These are phyloP conservation scores for Cladophialophora carrionii DNA, from an alignment of 2,329 filamentous ascomycete species.

Conservation along the genomic window DNA sequence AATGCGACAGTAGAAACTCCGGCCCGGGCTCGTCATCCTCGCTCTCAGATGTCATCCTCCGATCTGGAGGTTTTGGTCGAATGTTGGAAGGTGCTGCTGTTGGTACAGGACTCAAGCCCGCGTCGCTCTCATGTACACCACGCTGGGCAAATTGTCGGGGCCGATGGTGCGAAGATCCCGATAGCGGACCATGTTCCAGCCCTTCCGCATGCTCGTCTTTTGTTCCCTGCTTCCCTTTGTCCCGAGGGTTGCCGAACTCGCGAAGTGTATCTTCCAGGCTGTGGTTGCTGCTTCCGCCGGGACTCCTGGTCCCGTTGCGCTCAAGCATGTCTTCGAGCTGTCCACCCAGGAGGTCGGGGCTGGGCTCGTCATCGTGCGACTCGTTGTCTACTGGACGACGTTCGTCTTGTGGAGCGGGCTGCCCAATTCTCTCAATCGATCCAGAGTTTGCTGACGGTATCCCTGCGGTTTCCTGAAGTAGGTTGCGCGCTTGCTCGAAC, in stretches of 20 bases:
- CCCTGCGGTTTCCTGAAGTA: slow-evolving; percentile 39
- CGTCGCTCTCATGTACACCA: neutral
- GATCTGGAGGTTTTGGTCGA: slow-evolving; percentile 11
- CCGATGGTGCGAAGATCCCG: neutral
- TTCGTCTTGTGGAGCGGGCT: slow-evolving; percentile 8
- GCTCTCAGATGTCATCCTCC: slow-evolving; percentile 30
- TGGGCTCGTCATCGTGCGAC: slow-evolving; percentile 17
- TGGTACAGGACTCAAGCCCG: neutral
- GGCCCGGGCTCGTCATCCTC: slow-evolving; percentile 39
- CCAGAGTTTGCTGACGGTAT: slow-evolving; percentile 2
- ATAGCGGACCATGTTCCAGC: neutral
- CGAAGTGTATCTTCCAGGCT: slow-evolving; percentile 37
- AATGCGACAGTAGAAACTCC: slow-evolving; percentile 39
- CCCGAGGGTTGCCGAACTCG: slow-evolving; percentile 25
- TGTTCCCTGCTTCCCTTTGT: slow-evolving; percentile 20
- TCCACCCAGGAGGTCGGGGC: slow-evolving; percentile 23
- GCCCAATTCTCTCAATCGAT: neutral
- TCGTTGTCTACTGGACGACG: slow-evolving; percentile 16
- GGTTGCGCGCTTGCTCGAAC: slow-evolving; percentile 46
- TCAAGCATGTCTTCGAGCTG: slow-evolving; percentile 4
- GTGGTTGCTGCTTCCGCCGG: slow-evolving; percentile 33
- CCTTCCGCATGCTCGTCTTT: neutral
- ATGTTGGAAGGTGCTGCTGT: neutral
- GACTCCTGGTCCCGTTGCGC: slow-evolving; percentile 15
- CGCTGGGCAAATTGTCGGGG: neutral